Evolutionary conservation across 805 yeast species (phyloP).

Genomic region (Candida michaelii): DNA sequence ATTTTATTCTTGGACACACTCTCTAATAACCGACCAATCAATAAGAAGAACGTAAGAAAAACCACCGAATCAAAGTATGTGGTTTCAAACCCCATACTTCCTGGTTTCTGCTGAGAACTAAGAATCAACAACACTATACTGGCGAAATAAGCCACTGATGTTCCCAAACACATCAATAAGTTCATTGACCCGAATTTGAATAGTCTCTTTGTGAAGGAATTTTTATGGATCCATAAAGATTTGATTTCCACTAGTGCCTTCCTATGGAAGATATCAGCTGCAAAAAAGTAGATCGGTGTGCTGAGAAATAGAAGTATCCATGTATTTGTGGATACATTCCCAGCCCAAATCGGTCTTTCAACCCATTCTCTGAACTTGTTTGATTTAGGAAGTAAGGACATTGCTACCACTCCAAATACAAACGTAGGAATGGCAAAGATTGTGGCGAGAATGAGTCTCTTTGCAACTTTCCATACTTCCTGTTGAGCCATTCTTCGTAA

Average conservation of each 20-base stretch:
- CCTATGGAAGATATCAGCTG: conserved; percentile 69
- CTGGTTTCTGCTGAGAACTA: conserved; percentile 35
- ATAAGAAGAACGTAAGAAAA: conserved; percentile 66
- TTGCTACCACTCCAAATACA: conserved; percentile 65
- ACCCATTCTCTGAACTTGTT: conserved; percentile 52
- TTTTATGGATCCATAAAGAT: conserved; percentile 56
- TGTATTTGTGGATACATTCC: conserved; percentile 58
- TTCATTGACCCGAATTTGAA: conserved; percentile 79
- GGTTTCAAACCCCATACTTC: conserved; percentile 49
- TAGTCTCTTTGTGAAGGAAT: conserved; percentile 54
- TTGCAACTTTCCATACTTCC: conserved; percentile 48
- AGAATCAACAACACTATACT: conserved; percentile 56
- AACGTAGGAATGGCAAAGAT: conserved; percentile 67
- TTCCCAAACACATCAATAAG: conserved; percentile 69
- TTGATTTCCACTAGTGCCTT: conserved; percentile 63
- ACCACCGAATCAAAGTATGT: conserved; percentile 81
- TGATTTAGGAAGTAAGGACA: conserved; percentile 52
- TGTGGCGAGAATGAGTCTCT: conserved; percentile 49
- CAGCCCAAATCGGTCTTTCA: conserved; percentile 61
- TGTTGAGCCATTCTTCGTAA: conserved; percentile 46
- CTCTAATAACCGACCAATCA: conserved; percentile 70
- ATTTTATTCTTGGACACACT: conserved; percentile 66
- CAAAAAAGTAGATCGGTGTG: conserved; percentile 72
- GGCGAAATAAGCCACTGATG: conserved; percentile 68
- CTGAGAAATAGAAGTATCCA: conserved; percentile 66